Evolutionary conservation across 1,284 basidiomycete genomes (phyloP).

Genomic region (Termitomyces sp.): DNA sequence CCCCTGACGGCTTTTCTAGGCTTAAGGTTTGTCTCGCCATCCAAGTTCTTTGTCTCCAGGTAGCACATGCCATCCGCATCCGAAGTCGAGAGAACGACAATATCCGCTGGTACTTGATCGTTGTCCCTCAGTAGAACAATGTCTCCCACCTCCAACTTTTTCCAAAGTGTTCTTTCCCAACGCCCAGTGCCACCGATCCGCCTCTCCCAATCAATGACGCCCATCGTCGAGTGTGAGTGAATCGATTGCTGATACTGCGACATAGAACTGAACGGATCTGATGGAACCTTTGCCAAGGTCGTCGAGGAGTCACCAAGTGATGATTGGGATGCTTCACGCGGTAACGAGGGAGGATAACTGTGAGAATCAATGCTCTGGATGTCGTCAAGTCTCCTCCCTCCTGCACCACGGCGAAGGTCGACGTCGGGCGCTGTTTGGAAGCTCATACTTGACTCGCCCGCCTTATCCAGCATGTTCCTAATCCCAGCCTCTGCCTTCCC

Average conservation of each 20-base stretch:
- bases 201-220: slow-evolving; percentile 78
- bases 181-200: slow-evolving; percentile 67
- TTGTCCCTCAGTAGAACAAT: slow-evolving; percentile 87
- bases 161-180: slow-evolving; percentile 98
- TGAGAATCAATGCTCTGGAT: slow-evolving; percentile 64
- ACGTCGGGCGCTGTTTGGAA: slow-evolving; percentile 28
- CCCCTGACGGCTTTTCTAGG: slow-evolving; percentile 75
- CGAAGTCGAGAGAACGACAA: slow-evolving; percentile 85
- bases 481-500: slow-evolving; percentile 47
- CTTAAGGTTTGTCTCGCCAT: slow-evolving; percentile 97
- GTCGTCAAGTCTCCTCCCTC: slow-evolving; percentile 53
- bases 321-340: slow-evolving; percentile 27
- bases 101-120: slow-evolving; percentile 94
- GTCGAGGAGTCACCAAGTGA: slow-evolving; percentile 30
- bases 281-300: slow-evolving; percentile 17
- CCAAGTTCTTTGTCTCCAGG: slow-evolving; percentile 92
- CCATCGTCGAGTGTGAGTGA: slow-evolving; percentile 43
- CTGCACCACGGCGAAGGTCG: slow-evolving; percentile 36
- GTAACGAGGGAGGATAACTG: slow-evolving; percentile 50
- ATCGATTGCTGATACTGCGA: slow-evolving; percentile 52
- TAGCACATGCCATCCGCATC: slow-evolving; percentile 84
- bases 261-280: slow-evolving; percentile 33
- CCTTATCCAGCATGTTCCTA: slow-evolving; percentile 59
- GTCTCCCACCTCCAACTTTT: slow-evolving; percentile 98
- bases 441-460: slow-evolving; percentile 38